These are phyloP conservation scores for Candida mesenterica DNA, from an alignment of 1,139 yeast species.

Conservation along the genomic window DNA sequence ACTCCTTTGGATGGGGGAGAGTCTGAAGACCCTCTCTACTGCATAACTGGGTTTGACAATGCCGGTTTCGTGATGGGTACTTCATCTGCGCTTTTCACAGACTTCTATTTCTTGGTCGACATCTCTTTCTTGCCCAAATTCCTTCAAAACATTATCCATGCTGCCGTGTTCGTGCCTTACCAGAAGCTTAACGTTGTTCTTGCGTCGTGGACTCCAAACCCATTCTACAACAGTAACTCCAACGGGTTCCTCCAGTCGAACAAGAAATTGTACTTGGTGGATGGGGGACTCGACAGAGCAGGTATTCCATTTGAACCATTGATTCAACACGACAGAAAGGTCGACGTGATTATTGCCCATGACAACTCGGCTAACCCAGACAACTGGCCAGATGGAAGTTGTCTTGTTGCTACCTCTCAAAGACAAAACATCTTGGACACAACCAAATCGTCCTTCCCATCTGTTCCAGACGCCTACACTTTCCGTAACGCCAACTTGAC, in stretches of 20 bases:
- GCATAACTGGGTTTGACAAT: constrained; percentile 21
- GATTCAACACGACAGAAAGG: constrained; percentile 16
- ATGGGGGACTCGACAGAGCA: constrained; percentile 23
- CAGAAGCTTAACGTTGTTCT: constrained; percentile 7
- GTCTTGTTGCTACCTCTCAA: constrained; percentile 14
- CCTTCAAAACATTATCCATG: constrained; percentile 39
- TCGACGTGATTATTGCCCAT: constrained; percentile 21
- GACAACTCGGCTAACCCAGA: constrained; percentile 17
- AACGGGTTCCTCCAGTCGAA: constrained; percentile 4
- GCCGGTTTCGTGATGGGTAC: constrained; percentile 23
- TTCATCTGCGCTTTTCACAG: constrained; percentile 20
- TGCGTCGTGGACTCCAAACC: constrained; percentile 21
- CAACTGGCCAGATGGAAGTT: constrained; percentile 19
- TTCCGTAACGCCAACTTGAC: constrained; percentile 18
- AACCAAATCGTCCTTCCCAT: constrained; percentile 27
- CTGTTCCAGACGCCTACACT: constrained; percentile 20
- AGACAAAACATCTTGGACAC: neutral
- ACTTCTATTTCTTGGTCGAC: constrained; percentile 54
- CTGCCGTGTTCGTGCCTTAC: constrained; percentile 10
- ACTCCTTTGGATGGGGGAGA: constrained; percentile 28
- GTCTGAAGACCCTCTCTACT: constrained; percentile 9
- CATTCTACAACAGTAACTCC: constrained; percentile 20
- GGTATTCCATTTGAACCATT: constrained; percentile 20
- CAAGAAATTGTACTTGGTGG: constrained; percentile 16
- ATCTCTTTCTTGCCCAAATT: constrained; percentile 24